Base-by-base conservation (phyloP, 208 protist genomes). In the Chromosphaera perkinsii region DNA sequence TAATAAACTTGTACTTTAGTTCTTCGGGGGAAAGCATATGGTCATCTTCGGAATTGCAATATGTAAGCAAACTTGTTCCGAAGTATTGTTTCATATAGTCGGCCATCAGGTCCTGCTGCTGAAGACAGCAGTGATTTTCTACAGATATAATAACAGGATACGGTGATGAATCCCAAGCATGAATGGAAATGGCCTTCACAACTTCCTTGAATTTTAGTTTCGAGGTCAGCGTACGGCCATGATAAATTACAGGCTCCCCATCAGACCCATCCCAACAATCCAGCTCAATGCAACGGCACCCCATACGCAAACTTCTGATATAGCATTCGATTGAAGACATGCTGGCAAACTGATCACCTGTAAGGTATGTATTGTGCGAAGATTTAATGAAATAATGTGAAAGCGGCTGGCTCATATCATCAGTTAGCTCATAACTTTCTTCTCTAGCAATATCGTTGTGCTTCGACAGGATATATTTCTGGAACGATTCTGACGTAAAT, bases 331-430 rank as follows among this genome's bases (percentile, higher is more conserved):
- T n/a, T 14, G 42, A n/a, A 47, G 14, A n/a, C 42, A 47, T 47
- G 14, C 0, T 31, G 22, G 51, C 10, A 22, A 63, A 27, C 32
- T 63, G 57, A 27, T 63, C 57, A 27, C 31, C 57, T 14, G 32
- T 47, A 7, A 63, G 36, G 32, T 63, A 63, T 24, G 90, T 94
- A 81, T 93, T 94, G 77, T 95, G 90, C 20, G 81, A 90, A 12
- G 85, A 86, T 63, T 85, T 83, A 76, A 93, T 92, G 72, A 88
- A 95, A 81, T 94, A 95, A 49, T 88, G 62, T 39, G 62, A 69
- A 29, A 93, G 58, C n/a, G 86, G 85, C 47, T 83, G 78, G 39
- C 66, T 79, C 89, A 93, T 93, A 47, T 79, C 76, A 32, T 84
- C n/a, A n/a, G n/a, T n/a, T n/a, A n/a, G n/a, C n/a, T n/a, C n/a